Conservation (phyloP, 805 yeast species). For the Sungouiozyma intestinalis region DNA sequence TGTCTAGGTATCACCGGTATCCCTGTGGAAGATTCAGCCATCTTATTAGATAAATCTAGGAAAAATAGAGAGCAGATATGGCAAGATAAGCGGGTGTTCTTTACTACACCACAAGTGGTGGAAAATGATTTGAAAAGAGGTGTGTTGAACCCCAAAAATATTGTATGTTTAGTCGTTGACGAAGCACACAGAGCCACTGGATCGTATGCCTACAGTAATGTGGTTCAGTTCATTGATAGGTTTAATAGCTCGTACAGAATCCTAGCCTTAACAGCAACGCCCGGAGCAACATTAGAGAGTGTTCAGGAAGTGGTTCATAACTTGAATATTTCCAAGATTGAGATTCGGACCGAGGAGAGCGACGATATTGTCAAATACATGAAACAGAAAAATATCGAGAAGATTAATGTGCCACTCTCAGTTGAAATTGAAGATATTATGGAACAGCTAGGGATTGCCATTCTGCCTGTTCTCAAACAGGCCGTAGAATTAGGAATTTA, state of each 20-base stretch:
- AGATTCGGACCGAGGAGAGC: slow-evolving; percentile 77
- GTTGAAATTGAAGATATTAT: slow-evolving; percentile 47
- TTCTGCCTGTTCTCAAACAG: slow-evolving; percentile 51
- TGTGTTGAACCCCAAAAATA: slow-evolving; percentile 58
- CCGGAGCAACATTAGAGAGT: slow-evolving; percentile 77
- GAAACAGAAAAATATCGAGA: slow-evolving; percentile 52
- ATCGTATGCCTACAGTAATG: slow-evolving; percentile 77
- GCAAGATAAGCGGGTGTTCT: slow-evolving; percentile 68
- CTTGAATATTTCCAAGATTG: slow-evolving; percentile 63
- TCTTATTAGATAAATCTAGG: slow-evolving; percentile 51
- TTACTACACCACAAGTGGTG: slow-evolving; percentile 93
- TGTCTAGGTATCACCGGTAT: slow-evolving; percentile 83
- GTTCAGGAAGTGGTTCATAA: slow-evolving; percentile 79
- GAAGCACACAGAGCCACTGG: slow-evolving; percentile 95
- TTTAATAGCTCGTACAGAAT: slow-evolving; percentile 61
- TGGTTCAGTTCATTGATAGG: slow-evolving; percentile 55
- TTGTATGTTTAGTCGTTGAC: slow-evolving; percentile 75
- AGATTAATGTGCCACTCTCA: slow-evolving; percentile 44
- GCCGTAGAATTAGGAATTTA: slow-evolving; percentile 58
- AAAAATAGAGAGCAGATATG: slow-evolving; percentile 67
- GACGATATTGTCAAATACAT: slow-evolving; percentile 72
- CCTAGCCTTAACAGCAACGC: slow-evolving; percentile 91
- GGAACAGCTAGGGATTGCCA: slow-evolving; percentile 48
- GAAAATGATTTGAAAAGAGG: slow-evolving; percentile 81
- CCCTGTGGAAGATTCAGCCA: slow-evolving; percentile 66